Percentiles rank a stretch among this genome's conserved stretches.
phyloP scores from a whole-genome alignment of 805 yeast genomes.

The Zygosaccharomyces gambellarensis region DNA sequence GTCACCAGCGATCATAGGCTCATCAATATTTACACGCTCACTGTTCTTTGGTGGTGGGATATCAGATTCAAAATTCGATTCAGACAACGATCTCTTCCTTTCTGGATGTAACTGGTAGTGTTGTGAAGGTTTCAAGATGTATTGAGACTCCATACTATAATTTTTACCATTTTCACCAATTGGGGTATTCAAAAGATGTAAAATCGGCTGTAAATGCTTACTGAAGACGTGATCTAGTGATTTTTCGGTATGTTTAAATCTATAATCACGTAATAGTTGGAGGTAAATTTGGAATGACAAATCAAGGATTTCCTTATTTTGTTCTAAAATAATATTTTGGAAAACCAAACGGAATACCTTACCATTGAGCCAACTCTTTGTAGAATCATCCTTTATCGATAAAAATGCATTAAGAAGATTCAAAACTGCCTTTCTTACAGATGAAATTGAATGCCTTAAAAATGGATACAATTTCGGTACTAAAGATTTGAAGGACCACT shows the following conservation, averaged over 20 bases:
- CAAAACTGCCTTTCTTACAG: slow-evolving; percentile 84
- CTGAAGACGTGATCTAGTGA: slow-evolving; percentile 50
- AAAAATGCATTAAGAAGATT: slow-evolving; percentile 76
- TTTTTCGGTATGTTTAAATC: slow-evolving; percentile 33
- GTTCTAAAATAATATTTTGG: slow-evolving; percentile 87
- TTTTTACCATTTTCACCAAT: slow-evolving; percentile 88
- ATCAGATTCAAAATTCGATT: slow-evolving; percentile 21
- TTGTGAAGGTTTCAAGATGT: slow-evolving; percentile 69
- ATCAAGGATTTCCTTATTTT: slow-evolving; percentile 64
- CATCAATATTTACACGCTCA: slow-evolving; percentile 78
- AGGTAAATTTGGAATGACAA: slow-evolving; percentile 61
- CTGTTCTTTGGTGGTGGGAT: slow-evolving; percentile 51
- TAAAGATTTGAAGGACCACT: slow-evolving; percentile 60
- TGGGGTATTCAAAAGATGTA: slow-evolving; percentile 80
- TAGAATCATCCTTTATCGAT: slow-evolving; percentile 46
- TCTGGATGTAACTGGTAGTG: slow-evolving; percentile 33
- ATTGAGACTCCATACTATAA: slow-evolving; percentile 73
- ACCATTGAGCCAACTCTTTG: slow-evolving; percentile 72
- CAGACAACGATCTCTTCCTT: slow-evolving; percentile 31
- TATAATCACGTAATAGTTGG: slow-evolving; percentile 47
- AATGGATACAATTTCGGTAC: slow-evolving; percentile 94
- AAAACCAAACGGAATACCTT: slow-evolving; percentile 68
- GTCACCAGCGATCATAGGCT: slow-evolving; percentile 89
- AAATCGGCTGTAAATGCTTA: slow-evolving; percentile 54
- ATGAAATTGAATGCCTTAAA: slow-evolving; percentile 85